Percentiles rank a stretch among this genome's conserved stretches.
Evolutionary conservation across 2,329 filamentous ascomycete species (phyloP).

Genomic region (Penicillium sp.): DNA sequence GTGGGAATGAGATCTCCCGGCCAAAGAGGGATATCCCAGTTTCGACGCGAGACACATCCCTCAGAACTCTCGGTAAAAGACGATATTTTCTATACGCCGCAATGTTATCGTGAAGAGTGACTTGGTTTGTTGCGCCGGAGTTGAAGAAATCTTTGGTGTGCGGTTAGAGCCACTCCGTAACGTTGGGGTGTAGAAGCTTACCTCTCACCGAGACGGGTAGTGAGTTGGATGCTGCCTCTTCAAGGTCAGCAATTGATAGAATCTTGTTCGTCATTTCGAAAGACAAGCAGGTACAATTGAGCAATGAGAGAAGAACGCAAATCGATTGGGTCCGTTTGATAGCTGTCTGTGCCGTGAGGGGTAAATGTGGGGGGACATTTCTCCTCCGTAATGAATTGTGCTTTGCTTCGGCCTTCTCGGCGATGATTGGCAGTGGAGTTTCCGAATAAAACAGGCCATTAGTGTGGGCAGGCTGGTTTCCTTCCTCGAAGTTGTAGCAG

Average conservation of each 20-base stretch:
- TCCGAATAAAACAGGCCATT: too few species aligned
- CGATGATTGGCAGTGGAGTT: too few species aligned
- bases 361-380: neutral
- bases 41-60: constrained; percentile 46
- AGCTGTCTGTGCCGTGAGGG: neutral
- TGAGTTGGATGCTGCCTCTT: constrained; percentile 13
- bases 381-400: neutral
- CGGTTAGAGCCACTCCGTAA: neutral
- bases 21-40: constrained; percentile 49
- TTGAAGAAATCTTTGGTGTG: constrained; percentile 55
- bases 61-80: constrained; percentile 49
- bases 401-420: neutral
- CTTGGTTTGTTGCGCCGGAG: constrained; percentile 49
- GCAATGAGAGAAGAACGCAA: neutral
- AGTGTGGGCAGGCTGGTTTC: too few species aligned
- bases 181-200: neutral
- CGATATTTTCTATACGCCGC: constrained; percentile 54
- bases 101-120: constrained; percentile 53
- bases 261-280: constrained; percentile 16
- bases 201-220: constrained; percentile 15
- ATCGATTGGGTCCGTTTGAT: neutral
- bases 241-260: constrained; percentile 20
- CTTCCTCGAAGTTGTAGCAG: too few species aligned
- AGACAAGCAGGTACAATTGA: neutral
- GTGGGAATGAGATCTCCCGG: constrained; percentile 47